These are phyloP conservation scores for Globisporangium irregulare DNA, from an alignment of 352 stramenopile species.

Conservation along the genomic window DNA sequence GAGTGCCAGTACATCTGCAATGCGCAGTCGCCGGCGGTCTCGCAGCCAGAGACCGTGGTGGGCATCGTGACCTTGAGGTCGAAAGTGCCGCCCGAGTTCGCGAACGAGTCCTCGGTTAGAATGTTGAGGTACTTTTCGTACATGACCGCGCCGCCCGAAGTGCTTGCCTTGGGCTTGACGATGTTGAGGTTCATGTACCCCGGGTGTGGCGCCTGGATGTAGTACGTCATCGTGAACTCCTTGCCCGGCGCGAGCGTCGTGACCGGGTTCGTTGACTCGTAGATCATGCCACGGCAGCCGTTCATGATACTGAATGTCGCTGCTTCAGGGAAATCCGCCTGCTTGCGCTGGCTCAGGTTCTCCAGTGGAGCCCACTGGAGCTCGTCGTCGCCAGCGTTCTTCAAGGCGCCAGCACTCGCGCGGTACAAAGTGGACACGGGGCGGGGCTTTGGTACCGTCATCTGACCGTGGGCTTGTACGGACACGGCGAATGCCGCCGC, in stretches of 20 bases:
- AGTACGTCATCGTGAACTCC: constrained; percentile 46
- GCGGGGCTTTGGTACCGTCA: constrained; percentile 6
- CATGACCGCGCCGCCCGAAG: constrained; percentile 39
- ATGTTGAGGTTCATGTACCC: constrained; percentile 51
- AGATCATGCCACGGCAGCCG: constrained; percentile 54
- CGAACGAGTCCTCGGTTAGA: constrained; percentile 24
- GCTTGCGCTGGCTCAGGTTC: constrained; percentile 47
- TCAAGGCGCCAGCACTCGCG: not conserved
- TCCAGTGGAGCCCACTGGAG: constrained; percentile 52
- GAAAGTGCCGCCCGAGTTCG: constrained; percentile 29
- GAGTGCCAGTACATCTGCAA: constrained; percentile 70
- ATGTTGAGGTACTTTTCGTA: constrained; percentile 38
- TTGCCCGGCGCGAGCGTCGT: constrained; percentile 37
- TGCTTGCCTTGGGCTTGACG: constrained; percentile 47
- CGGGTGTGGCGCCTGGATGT: constrained; percentile 56
- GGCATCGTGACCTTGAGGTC: constrained; percentile 39
- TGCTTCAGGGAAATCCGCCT: constrained; percentile 35
- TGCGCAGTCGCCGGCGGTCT: constrained; percentile 38
- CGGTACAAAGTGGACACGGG: constrained; percentile 8
- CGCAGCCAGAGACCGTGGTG: constrained; percentile 37
- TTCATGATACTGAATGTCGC: constrained; percentile 59
- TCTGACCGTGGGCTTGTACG: constrained; percentile 26
- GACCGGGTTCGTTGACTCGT: constrained; percentile 41
- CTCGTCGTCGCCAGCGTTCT: constrained; percentile 39
- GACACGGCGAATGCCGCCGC: constrained; percentile 38